A percentile compares a stretch with the other conserved stretches of the same genome.
Evolutionary conservation across 2,329 filamentous ascomycete species (phyloP).

Genomic region (Trichoderma citrinoviride): DNA sequence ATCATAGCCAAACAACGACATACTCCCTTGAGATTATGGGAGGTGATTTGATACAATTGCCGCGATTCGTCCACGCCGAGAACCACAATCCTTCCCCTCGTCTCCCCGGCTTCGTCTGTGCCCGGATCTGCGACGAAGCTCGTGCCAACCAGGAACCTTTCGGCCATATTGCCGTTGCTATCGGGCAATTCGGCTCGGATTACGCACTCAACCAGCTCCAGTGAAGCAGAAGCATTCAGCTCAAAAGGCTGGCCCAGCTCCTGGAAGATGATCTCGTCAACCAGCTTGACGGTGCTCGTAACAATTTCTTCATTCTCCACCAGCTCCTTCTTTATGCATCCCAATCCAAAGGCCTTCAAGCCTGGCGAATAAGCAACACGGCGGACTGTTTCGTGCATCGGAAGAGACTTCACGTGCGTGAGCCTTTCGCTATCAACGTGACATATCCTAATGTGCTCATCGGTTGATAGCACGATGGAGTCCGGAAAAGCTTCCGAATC

Average conservation of each 20-base stretch:
- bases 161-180: slow-evolving; percentile 54
- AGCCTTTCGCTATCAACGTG: slow-evolving; percentile 79
- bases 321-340: slow-evolving; percentile 75
- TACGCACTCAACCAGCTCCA: slow-evolving; percentile 81
- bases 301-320: slow-evolving; percentile 70
- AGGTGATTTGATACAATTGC: slow-evolving; percentile 68
- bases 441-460: slow-evolving; percentile 72
- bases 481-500: slow-evolving; percentile 76
- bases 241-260: slow-evolving; percentile 67
- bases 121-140: slow-evolving; percentile 67
- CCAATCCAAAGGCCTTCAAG: slow-evolving; percentile 80
- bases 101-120: slow-evolving; percentile 46
- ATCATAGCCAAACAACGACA: slow-evolving; percentile 77
- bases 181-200: slow-evolving; percentile 71
- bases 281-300: slow-evolving; percentile 78
- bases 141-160: slow-evolving; percentile 90
- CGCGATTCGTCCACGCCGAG: slow-evolving; percentile 77
- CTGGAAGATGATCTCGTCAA: slow-evolving; percentile 86
- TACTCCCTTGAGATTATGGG: slow-evolving; percentile 70
- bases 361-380: slow-evolving; percentile 80
- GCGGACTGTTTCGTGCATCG: slow-evolving; percentile 77
- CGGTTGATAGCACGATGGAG: slow-evolving; percentile 77
- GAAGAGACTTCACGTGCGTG: slow-evolving; percentile 81
- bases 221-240: slow-evolving; percentile 47
- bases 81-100: slow-evolving; percentile 73